These are phyloP conservation scores for Pistacia vera DNA, from an alignment of 345 rosid genomes.

Conservation along the genomic window DNA sequence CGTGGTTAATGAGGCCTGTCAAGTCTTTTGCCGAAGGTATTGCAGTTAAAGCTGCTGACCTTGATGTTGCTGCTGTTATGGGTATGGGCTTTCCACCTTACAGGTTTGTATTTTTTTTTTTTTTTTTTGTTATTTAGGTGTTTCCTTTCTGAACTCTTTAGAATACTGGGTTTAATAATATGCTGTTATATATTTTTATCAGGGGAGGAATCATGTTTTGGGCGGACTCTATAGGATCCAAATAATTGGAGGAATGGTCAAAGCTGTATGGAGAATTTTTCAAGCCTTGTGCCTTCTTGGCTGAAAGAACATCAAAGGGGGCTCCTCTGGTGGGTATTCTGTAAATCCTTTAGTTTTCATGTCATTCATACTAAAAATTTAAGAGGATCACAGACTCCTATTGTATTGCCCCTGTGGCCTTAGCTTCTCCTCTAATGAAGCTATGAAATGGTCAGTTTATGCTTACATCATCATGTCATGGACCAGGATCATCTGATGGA, in stretches of 20 bases:
- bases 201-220: constrained; percentile 97
- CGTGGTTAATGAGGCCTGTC: constrained; percentile 92
- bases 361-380: neutral
- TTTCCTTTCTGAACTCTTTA: neutral
- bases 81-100: constrained; percentile 98
- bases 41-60: constrained; percentile 89
- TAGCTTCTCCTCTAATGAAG: too few species aligned
- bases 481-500: too few species aligned
- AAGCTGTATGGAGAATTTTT: constrained; percentile 80
- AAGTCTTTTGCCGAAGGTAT: constrained; percentile 85
- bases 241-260: constrained; percentile 83
- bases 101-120: constrained; percentile 45
- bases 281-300: constrained; percentile 88
- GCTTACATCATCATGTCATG: too few species aligned
- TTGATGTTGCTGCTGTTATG: constrained; percentile 82
- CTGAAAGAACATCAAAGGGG: constrained; percentile 72
- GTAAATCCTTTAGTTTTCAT: neutral
- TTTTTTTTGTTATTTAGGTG: neutral
- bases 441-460: too few species aligned
- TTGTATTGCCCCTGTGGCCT: too few species aligned
- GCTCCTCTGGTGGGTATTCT: constrained; percentile 56
- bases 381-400: too few species aligned
- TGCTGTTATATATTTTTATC: constrained; percentile 20
- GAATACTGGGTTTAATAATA: constrained; percentile 11
- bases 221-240: constrained; percentile 86